Conservation (phyloP, 177 flowering plant genomes). For the Tripterygium wilfordii region DNA sequence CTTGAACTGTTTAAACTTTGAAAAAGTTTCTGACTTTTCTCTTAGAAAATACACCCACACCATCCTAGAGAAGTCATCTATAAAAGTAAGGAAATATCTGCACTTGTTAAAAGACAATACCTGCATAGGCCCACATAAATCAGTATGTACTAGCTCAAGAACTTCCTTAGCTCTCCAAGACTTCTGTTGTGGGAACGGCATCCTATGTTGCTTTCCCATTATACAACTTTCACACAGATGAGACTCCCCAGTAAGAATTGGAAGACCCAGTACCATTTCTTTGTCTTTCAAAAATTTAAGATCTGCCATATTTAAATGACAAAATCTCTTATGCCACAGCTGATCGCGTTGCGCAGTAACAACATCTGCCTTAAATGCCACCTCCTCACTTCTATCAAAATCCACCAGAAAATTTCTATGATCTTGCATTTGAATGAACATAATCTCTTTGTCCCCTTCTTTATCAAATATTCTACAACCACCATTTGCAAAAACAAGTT, state of each 20-base stretch:
- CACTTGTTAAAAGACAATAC: background rate
- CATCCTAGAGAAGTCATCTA: background rate
- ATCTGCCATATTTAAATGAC: background rate
- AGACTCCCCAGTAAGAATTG: background rate
- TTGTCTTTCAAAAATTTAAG: background rate
- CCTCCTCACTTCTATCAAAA: too few relatives aligned
- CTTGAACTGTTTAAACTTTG: background rate
- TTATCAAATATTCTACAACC: too few relatives aligned
- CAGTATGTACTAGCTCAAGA: background rate
- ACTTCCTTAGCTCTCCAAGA: background rate
- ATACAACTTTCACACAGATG: background rate
- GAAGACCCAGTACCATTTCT: background rate
- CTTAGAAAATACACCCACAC: background rate
- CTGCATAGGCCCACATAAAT: background rate
- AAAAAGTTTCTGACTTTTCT: too few relatives aligned
- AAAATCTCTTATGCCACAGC: background rate
- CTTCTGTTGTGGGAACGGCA: background rate
- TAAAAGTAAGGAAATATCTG: background rate
- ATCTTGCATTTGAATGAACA: too few relatives aligned
- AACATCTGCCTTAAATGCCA: too few relatives aligned
- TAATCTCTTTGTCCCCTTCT: too few relatives aligned
- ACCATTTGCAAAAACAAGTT: too few relatives aligned
- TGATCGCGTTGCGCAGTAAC: background rate
- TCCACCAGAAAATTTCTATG: too few relatives aligned
- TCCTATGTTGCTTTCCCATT: background rate